Evolutionary conservation across 2,329 filamentous ascomycete genomes (phyloP).

Genomic region (Stachybotrys elegans): DNA sequence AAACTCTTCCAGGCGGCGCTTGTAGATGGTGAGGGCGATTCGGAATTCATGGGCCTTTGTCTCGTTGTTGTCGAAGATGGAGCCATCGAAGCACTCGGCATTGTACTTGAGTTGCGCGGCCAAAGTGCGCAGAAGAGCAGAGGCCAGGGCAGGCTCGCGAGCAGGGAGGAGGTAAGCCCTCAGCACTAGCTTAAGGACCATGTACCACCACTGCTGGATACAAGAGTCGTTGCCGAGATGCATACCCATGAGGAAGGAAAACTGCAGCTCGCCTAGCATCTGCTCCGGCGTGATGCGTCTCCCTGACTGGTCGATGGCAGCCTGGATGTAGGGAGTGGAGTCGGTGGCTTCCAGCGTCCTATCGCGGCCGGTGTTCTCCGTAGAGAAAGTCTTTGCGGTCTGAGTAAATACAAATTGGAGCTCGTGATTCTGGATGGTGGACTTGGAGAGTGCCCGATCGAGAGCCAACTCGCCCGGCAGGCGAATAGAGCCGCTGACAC

Average conservation of each 20-base stretch:
- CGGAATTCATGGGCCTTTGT: constrained; percentile 31
- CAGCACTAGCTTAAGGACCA: constrained; percentile 46
- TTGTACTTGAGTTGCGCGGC: constrained; percentile 52
- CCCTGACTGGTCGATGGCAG: constrained; percentile 27
- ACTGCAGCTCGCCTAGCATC: constrained; percentile 55
- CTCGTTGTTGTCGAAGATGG: constrained; percentile 32
- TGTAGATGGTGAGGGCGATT: constrained; percentile 48
- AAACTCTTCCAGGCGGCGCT: constrained; percentile 44
- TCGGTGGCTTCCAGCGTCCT: constrained; percentile 41
- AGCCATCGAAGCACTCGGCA: constrained; percentile 40
- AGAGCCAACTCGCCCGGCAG: constrained; percentile 34
- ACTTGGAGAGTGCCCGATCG: constrained; percentile 29
- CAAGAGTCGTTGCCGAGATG: constrained; percentile 55
- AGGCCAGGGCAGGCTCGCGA: constrained; percentile 37
- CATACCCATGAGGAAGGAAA: constrained; percentile 53
- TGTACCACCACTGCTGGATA: constrained; percentile 58
- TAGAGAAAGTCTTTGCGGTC: constrained; percentile 35
- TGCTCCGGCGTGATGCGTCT: constrained; percentile 29
- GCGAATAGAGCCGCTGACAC: constrained; percentile 36
- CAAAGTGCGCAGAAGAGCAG: constrained; percentile 43
- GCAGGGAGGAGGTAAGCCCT: constrained; percentile 41
- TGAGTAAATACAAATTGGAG: constrained; percentile 45
- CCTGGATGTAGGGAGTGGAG: constrained; percentile 41
- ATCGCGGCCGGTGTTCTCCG: constrained; percentile 27
- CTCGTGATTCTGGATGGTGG: constrained; percentile 29